A percentile compares a stretch with the other conserved stretches of the same genome.
Evolutionary conservation across 2,329 filamentous ascomycete species (phyloP).

Genomic region (Lecanosticta acicola): DNA sequence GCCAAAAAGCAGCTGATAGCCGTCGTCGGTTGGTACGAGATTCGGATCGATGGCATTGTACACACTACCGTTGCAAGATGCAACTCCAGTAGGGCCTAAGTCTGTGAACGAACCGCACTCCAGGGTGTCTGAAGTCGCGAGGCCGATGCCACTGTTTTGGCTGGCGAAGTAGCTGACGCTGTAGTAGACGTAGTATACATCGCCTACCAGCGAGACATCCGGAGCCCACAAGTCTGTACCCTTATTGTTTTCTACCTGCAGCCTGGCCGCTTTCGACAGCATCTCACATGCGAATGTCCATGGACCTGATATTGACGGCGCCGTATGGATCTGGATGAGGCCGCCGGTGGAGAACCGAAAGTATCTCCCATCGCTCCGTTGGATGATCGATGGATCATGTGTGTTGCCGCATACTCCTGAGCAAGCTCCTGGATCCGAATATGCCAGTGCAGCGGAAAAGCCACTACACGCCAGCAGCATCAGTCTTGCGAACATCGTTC

Average conservation of each 20-base stretch:
- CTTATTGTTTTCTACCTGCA: slow-evolving; percentile 36
- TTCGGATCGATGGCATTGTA: slow-evolving; percentile 52
- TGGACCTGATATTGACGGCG: slow-evolving; percentile 45
- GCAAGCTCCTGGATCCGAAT: slow-evolving; percentile 25
- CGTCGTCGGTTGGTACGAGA: slow-evolving; percentile 38
- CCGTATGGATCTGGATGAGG: slow-evolving; percentile 46
- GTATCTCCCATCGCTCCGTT: slow-evolving; percentile 46
- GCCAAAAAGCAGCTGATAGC: slow-evolving; percentile 56
- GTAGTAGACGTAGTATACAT: slow-evolving; percentile 61
- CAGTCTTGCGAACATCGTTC: slow-evolving; percentile 1
- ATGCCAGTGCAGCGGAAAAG: background rate
- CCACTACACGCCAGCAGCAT: background rate
- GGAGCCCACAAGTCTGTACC: slow-evolving; percentile 57
- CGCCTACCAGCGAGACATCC: slow-evolving; percentile 54
- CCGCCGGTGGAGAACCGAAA: slow-evolving; percentile 51
- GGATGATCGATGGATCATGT: slow-evolving; percentile 48
- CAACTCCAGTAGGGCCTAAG: slow-evolving; percentile 53
- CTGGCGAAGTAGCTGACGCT: slow-evolving; percentile 58
- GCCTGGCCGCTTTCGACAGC: slow-evolving; percentile 40
- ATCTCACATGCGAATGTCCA: slow-evolving; percentile 47
- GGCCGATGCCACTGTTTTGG: slow-evolving; percentile 58
- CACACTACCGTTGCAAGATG: slow-evolving; percentile 33
- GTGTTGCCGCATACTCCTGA: slow-evolving; percentile 40
- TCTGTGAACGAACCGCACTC: slow-evolving; percentile 57
- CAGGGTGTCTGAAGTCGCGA: slow-evolving; percentile 47